Evolutionary conservation across 139 green algal species (phyloP).

Genomic region (Haematococcus lacustris): DNA sequence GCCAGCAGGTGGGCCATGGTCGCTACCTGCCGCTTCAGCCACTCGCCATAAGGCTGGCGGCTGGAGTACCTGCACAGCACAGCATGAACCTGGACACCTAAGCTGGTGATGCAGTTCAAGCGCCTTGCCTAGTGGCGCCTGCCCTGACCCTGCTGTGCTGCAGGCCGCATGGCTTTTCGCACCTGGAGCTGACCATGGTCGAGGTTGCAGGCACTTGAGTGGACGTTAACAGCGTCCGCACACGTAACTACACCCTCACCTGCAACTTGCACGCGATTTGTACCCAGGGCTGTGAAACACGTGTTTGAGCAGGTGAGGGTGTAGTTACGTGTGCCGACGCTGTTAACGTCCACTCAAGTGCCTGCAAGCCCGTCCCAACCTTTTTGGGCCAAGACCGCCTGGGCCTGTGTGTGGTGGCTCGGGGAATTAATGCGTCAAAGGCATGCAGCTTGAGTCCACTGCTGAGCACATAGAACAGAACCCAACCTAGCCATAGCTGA

Average conservation of each 20-base stretch:
- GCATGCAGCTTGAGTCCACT: neutral
- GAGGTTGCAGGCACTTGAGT: neutral
- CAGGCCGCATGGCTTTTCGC: neutral
- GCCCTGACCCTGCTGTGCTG: too few species aligned
- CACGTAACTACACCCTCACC: neutral
- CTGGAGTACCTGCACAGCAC: slow-evolving; percentile 52
- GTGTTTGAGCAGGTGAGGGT: neutral
- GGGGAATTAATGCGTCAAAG: neutral
- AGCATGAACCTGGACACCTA: too few species aligned
- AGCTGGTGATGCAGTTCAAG: too few species aligned
- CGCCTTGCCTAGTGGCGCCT: too few species aligned
- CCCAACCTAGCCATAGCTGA: too few species aligned
- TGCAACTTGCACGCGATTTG: too few species aligned
- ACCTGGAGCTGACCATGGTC: neutral
- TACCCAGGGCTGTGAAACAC: too few species aligned
- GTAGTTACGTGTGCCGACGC: neutral
- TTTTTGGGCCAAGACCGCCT: neutral
- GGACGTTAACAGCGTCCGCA: neutral
- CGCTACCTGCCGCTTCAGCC: slow-evolving; percentile 68
- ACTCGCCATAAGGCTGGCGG: slow-evolving; percentile 73
- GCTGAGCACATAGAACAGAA: too few species aligned
- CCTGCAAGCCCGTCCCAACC: neutral
- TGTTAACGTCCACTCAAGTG: neutral
- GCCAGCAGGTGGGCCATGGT: slow-evolving; percentile 53
- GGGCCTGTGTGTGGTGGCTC: neutral